Evolutionary conservation across 2,329 filamentous ascomycete genomes (phyloP).

Genomic region (Pseudocercospora fuligena): DNA sequence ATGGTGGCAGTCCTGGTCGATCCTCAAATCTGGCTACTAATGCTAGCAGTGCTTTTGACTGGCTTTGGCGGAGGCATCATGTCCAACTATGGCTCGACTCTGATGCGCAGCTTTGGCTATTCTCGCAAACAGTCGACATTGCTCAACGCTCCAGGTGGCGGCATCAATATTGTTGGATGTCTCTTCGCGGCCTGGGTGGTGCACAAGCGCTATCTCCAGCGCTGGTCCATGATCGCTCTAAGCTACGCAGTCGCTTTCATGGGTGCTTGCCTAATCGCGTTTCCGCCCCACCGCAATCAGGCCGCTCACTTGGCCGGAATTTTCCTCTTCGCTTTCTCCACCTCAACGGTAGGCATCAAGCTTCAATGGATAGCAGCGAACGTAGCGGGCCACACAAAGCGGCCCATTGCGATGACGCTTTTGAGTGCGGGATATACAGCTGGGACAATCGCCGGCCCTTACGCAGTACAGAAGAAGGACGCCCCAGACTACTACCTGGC

Average conservation of each 20-base stretch:
- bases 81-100: slow-evolving; percentile 60
- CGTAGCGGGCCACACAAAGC: slow-evolving; percentile 73
- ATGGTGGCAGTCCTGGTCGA: slow-evolving; percentile 63
- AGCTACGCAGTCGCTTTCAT: slow-evolving; percentile 11
- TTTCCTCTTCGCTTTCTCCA: slow-evolving; percentile 44
- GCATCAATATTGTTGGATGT: slow-evolving; percentile 49
- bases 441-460: slow-evolving; percentile 46
- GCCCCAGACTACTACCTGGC: slow-evolving; percentile 46
- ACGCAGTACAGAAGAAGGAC: slow-evolving; percentile 40
- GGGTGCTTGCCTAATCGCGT: slow-evolving; percentile 36
- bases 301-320: slow-evolving; percentile 46
- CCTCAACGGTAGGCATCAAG: slow-evolving; percentile 42
- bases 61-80: slow-evolving; percentile 61
- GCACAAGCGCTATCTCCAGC: slow-evolving; percentile 8
- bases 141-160: slow-evolving; percentile 63
- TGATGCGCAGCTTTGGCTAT: slow-evolving; percentile 41
- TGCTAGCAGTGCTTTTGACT: slow-evolving; percentile 43
- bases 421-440: slow-evolving; percentile 38
- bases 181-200: slow-evolving; percentile 19
- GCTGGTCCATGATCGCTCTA: slow-evolving; percentile 3
- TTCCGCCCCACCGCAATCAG: slow-evolving; percentile 40
- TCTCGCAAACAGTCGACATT: slow-evolving; percentile 38
- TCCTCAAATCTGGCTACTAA: slow-evolving; percentile 56
- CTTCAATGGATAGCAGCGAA: slow-evolving; percentile 56
- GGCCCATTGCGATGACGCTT: slow-evolving; percentile 61